Evolutionary conservation across 768 basidiomycete genomes (phyloP), one percentile per base, ranked within the genome.

Genomic region (Brasilioporus rufonigricans): DNA sequence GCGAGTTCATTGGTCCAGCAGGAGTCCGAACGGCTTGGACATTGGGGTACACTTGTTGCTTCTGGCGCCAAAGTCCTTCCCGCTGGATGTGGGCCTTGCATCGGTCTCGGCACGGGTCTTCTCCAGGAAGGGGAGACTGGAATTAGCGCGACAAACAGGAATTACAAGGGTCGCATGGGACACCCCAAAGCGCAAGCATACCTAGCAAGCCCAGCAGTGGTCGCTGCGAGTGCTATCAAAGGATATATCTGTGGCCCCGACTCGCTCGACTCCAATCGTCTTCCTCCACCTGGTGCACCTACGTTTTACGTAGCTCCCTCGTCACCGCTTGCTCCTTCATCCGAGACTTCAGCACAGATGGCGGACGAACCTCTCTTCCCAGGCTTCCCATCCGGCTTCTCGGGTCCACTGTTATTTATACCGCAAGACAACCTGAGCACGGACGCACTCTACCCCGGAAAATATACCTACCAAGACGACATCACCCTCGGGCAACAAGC

Each of bases 81-180:
- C 12, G 88, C 96, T 0, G 97, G 97, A 1, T 99, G 97, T 66
- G 97, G 97, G 0, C 97, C 97, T 3, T 99, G 97, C 70, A 99
- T 99, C 59, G 97, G 97, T 21, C 81, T 99, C 5, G 97, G 97
- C 2, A 87, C 85, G 0, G 97, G 97, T 12, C 73, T 98, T 50
- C 75, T 99, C 33, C 89, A 98, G 69, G 95, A 98, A 60, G 97
- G 96, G 2, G 82, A 99, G 71, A 88, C 87, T 1, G 96, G 97
- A 1, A 98, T 99, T 67, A 96, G 93, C 59, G 97, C 97, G 5
- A 98, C 96, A 8, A 99, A 99, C 73, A 79, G 97, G 73, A 99
- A 99, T 67, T 99, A 98, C 76, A 98, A 99, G 76, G 97, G 97
- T 4, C 82, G 97, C 5, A 99, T 99, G 97, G 97, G 97, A 0